phyloP scores from a whole-genome alignment of 2,329 filamentous ascomycete genomes.

The Plenodomus lindquistii region DNA sequence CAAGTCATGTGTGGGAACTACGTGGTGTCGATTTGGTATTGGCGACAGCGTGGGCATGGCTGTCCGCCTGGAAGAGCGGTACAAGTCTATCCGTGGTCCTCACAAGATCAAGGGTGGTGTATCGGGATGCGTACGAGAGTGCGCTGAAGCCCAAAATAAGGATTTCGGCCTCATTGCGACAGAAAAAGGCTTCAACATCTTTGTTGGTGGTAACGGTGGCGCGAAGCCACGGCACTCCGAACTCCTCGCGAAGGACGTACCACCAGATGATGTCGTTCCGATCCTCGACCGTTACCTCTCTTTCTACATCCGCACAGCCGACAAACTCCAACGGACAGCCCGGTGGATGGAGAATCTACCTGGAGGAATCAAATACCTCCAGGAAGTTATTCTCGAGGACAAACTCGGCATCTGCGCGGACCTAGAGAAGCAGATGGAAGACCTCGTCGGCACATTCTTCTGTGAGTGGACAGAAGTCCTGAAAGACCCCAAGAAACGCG shows the following conservation, averaged over 20 bases:
- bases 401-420: conserved; percentile 82
- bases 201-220: conserved; percentile 86
- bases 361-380: conserved; percentile 80
- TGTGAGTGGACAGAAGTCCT: conserved; percentile 91
- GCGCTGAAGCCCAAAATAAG: conserved; percentile 89
- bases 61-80: conserved; percentile 82
- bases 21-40: conserved; percentile 88
- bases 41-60: conserved; percentile 92
- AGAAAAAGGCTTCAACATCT: conserved; percentile 92
- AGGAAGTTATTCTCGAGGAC: conserved; percentile 81
- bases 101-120: conserved; percentile 93
- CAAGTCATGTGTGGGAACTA: conserved; percentile 89
- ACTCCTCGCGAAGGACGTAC: conserved; percentile 82
- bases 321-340: conserved; percentile 86
- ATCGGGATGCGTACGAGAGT: conserved; percentile 88
- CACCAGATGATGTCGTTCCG: conserved; percentile 77
- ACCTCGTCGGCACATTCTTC: conserved; percentile 81
- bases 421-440: conserved; percentile 85
- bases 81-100: conserved; percentile 86
- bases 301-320: conserved; percentile 91
- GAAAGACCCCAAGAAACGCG: conserved; percentile 66
- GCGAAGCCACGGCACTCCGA: conserved; percentile 82
- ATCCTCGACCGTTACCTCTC: conserved; percentile 88
- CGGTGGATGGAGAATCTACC: conserved; percentile 85
- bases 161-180: conserved; percentile 92